Evolutionary conservation across 1,139 yeast genomes (phyloP).

Genomic region (Suhomyces ambrosiae): DNA sequence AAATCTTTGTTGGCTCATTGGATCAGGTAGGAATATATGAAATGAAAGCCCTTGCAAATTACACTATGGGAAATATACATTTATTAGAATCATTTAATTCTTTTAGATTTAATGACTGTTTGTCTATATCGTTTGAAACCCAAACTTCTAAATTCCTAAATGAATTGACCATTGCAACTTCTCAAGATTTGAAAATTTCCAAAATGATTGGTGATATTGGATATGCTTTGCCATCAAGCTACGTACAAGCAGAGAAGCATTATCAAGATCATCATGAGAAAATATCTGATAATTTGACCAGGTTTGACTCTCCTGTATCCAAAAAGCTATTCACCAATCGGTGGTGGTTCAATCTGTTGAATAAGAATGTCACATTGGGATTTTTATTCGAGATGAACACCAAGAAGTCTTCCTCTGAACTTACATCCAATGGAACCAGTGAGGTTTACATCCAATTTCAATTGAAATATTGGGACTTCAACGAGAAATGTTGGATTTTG

Average conservation of each 20-base stretch:
- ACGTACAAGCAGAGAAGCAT: constrained; percentile 24
- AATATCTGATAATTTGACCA: constrained; percentile 37
- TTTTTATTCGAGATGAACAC: constrained; percentile 38
- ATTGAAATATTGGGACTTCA: constrained; percentile 31
- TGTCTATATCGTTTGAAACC: constrained; percentile 10
- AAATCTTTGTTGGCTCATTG: constrained; percentile 38
- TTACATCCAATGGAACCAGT: constrained; percentile 21
- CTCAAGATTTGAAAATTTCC: constrained; percentile 33
- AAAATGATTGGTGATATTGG: constrained; percentile 32
- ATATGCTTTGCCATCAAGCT: constrained; percentile 38
- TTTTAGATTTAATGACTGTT: constrained; percentile 20
- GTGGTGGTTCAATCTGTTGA: constrained; percentile 34
- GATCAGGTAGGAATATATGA: constrained; percentile 48
- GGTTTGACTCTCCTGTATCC: constrained; percentile 34
- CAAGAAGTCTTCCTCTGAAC: constrained; percentile 24
- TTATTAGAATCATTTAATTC: constrained; percentile 31
- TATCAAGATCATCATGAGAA: constrained; percentile 29
- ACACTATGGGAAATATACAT: constrained; percentile 34
- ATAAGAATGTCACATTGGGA: constrained; percentile 27
- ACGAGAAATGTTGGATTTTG: constrained; percentile 24
- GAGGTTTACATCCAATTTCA: constrained; percentile 37
- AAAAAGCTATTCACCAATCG: constrained; percentile 38
- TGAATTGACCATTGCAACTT: constrained; percentile 34
- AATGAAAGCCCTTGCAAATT: constrained; percentile 34
- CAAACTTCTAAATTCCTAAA: constrained; percentile 4